Conservation (phyloP, 805 yeast genomes). For the Candida maris region DNA sequence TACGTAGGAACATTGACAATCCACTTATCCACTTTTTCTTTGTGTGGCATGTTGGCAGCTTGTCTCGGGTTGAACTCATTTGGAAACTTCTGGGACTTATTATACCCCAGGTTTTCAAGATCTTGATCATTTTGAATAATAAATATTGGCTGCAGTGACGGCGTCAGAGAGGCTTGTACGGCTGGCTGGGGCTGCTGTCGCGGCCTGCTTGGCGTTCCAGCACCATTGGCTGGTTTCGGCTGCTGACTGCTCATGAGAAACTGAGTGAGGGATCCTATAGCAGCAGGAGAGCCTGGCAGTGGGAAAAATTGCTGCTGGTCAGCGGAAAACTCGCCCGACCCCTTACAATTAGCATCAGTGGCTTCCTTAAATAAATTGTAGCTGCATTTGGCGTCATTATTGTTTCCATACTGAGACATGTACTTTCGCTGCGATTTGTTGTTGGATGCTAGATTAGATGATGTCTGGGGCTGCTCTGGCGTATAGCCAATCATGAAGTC, state of each 20-base stretch:
- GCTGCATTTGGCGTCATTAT: conserved; percentile 13
- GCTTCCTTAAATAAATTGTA: conserved; percentile 15
- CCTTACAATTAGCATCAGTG: conserved; percentile 10
- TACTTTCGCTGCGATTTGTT: conserved; percentile 13
- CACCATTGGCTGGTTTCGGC: conserved; percentile 9
- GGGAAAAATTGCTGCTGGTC: conserved; percentile 9
- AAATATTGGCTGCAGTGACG: conserved; percentile 15
- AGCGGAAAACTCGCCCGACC: conserved; percentile 4
- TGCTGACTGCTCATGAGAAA: conserved; percentile 15
- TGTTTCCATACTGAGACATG: conserved; percentile 10
- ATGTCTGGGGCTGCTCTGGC: conserved; percentile 19
- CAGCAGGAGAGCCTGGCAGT: conserved; percentile 15
- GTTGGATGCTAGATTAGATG: conserved; percentile 16
- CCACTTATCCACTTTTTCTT: conserved; percentile 68
- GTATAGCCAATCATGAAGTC: conserved; percentile 18
- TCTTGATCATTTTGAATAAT: conserved; percentile 14
- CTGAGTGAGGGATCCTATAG: conserved; percentile 16
- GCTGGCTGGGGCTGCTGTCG: conserved; percentile 8
- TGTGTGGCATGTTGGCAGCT: conserved; percentile 59
- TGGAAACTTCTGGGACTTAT: conserved; percentile 35
- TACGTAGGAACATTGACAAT: conserved; percentile 52
- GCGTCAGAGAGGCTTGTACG: conserved; percentile 12
- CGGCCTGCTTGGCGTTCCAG: conserved; percentile 14
- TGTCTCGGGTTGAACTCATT: conserved; percentile 56
- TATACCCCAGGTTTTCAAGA: conserved; percentile 8